phyloP scores from a whole-genome alignment of 805 yeast species.

The Wickerhamiella cacticola region DNA sequence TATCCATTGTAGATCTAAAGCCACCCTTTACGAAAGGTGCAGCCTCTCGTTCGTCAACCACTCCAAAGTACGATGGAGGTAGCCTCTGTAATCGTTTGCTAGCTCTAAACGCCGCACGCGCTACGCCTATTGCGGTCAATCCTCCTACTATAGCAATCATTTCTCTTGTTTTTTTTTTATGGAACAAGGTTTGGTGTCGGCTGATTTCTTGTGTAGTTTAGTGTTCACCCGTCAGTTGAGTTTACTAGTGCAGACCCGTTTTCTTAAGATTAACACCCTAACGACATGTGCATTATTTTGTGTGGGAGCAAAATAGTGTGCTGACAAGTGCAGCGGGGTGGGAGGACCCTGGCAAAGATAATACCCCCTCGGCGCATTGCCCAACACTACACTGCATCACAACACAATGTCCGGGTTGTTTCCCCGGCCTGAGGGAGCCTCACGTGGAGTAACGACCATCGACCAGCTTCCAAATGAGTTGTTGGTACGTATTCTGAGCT shows the following conservation, averaged over 20 bases:
- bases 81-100: constrained; percentile 22
- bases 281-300: too few species aligned
- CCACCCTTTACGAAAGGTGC: constrained; percentile 28
- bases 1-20: constrained; percentile 34
- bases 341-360: too few species aligned
- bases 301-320: background rate
- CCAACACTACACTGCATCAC: background rate
- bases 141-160: constrained; percentile 26
- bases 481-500: constrained; percentile 19
- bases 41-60: constrained; percentile 13
- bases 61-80: constrained; percentile 26
- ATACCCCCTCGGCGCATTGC: too few species aligned
- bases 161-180: too few species aligned
- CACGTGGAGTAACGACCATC: constrained; percentile 6
- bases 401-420: constrained; percentile 2
- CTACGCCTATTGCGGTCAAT: constrained; percentile 23
- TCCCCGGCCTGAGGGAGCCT: background rate
- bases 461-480: constrained; percentile 37
- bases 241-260: too few species aligned
- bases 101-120: constrained; percentile 29
- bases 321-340: too few species aligned
- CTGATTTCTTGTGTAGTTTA: background rate
- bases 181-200: background rate
- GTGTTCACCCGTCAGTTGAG: too few species aligned
- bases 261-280: too few species aligned